Percentiles rank a stretch among this genome's conserved stretches.
These are phyloP conservation scores for Fusarium sp. DNA, from an alignment of 2,329 filamentous ascomycete species.

Conservation along the genomic window DNA sequence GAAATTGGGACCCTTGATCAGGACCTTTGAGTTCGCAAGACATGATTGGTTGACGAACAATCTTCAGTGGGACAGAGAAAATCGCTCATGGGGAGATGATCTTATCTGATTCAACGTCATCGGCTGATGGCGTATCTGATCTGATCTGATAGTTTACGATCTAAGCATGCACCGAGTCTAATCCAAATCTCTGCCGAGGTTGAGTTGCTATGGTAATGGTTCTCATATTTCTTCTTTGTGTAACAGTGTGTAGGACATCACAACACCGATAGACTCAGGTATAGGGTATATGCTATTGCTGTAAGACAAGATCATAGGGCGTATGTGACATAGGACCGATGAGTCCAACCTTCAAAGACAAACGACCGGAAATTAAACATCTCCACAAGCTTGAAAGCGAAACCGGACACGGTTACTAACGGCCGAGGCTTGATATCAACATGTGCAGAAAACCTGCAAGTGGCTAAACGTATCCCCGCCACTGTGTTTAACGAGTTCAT, in stretches of 20 bases:
- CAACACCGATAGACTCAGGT: too few relatives aligned
- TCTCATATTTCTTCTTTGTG: not conserved
- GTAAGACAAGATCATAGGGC: too few relatives aligned
- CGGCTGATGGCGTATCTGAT: conserved; percentile 24
- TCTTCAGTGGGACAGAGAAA: conserved; percentile 21
- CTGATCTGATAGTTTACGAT: conserved; percentile 22
- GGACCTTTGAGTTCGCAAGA: not conserved
- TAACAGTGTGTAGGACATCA: not conserved
- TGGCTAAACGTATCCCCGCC: too few relatives aligned
- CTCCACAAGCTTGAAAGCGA: too few relatives aligned
- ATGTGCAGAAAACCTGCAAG: not conserved
- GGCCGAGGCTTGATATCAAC: not conserved
- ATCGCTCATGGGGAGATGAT: conserved; percentile 37
- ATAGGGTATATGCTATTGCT: too few relatives aligned
- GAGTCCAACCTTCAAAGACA: too few relatives aligned
- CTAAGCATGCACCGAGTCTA: conserved; percentile 3
- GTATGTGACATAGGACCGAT: too few relatives aligned
- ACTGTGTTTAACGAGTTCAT: too few relatives aligned
- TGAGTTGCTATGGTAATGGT: not conserved
- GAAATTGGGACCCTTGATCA: conserved; percentile 22
- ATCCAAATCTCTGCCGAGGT: conserved; percentile 13
- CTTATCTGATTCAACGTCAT: conserved; percentile 36
- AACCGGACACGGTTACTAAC: too few relatives aligned
- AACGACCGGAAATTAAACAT: too few relatives aligned
- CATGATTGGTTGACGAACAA: not conserved